Evolutionary conservation across 2,329 filamentous ascomycete species (phyloP), one percentile per base, ranked within the genome.

Genomic region (Camillea tinctor): DNA sequence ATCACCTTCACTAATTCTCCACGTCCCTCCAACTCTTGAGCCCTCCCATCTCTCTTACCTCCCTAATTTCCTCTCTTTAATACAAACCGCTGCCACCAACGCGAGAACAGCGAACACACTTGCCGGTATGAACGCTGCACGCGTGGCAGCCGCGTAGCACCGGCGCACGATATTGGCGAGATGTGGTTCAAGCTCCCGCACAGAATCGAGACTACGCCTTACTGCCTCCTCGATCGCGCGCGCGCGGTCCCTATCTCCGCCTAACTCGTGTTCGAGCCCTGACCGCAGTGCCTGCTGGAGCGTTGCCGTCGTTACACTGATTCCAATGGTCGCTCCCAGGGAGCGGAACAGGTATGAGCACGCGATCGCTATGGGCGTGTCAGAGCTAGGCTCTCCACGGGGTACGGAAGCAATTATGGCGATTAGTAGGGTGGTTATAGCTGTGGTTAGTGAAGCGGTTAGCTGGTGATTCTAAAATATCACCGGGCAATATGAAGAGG

Each of bases 311-410:
- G 84, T 84, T 59, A 91, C 77, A n/a, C 88, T 89, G 58, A 93
- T 80, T 11, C 90, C 91, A 58, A 93, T 78, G 6, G 88, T 89
- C n/a, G 91, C 81, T n/a, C 90, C 91, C 0, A 93, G 79, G 1
- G 88, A 89, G 48, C 91, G 87, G 79, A 94, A 94, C 22, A 94
- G 84, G 74, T 94, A 94, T 20, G 87, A 90, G 72, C 89, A 92
- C 7, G 91, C 91, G 17, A 91, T 90, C 3, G 88, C 89, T 1
- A 93, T 84, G 1, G 91, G 90, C 62, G 90, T 87, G 65, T 93
- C 90, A 50, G 26, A 30, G 26, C 26, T 30, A 1, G 26, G 3
- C 26, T 11, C 26, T 85, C 80, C 2, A 80, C 36, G 78, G 1
- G 83, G 77, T 0, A 88, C 84, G 69, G 92, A 92, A 30, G 90